Evolutionary conservation across 2,329 filamentous ascomycete genomes (phyloP), one percentile per base, ranked within the genome.

Genomic region (Colletotrichum neosansevieriae): DNA sequence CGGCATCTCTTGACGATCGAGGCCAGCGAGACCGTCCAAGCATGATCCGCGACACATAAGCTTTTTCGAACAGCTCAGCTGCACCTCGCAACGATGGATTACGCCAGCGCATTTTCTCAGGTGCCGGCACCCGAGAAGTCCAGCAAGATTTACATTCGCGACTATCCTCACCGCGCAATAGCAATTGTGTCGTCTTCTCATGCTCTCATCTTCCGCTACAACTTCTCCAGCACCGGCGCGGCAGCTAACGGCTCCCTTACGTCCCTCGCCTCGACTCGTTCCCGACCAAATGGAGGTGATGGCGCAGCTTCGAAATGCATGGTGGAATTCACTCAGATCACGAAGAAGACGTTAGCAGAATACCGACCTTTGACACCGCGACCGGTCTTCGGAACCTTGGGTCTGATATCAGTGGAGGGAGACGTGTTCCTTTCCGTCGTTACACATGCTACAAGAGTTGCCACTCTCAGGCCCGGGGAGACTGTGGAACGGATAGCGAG

Each of bases 371-470:
- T 98, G 67, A 92, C 89, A 34, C 87, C 90, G 17, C 85, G 92
- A 53, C 90, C 90, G 15, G 91, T 94, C 38, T 91, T 94, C 76
- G 95, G 95, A 63, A 98, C 94, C 0, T 83, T 98, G 51, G 95
- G 95, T 2, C 83, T 98, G 70, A 95, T 98, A 73, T 92, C 94
- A 0, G 87, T 97, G 70, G 89, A 90, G 71, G 86, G 89, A 68
- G 94, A 98, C 82, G 91, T 98, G 13, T 98, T 98, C 77, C 84
- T 98, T 15, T 96, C 94, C 70, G 92, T 98, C 65, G 92, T 98
- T 60, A 97, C 92, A 32, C 89, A 90, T 51, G 92, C 93, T 42
- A 86, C 88, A 19, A 89, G 91, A 70, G 94, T 94, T 6, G 95
- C 94, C 15, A 94, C 89, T 1, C 86, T 98, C 54, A 87, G 94